Conservation (phyloP, 257 asterid genomes). For the Galeopsis tetrahit region DNA sequence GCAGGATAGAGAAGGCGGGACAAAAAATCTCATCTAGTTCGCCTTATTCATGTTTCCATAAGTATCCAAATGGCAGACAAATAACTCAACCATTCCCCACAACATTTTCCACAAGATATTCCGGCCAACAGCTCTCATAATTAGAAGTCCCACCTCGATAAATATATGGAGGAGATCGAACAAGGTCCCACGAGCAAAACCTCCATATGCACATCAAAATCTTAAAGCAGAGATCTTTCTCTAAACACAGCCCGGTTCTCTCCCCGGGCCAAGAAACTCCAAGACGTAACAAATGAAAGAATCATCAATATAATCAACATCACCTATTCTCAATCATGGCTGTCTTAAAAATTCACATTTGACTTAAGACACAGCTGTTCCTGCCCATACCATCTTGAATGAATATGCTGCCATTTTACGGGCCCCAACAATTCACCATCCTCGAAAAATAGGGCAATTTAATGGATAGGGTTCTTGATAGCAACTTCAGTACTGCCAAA, state of each 20-base stretch:
- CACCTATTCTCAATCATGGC: slow-evolving; percentile 26
- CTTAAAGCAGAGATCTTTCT: slow-evolving; percentile 34
- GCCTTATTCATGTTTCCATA: slow-evolving; percentile 6
- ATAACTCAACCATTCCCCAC: slow-evolving; percentile 46
- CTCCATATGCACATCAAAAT: slow-evolving; percentile 42
- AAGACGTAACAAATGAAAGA: slow-evolving; percentile 30
- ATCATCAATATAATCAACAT: slow-evolving; percentile 33
- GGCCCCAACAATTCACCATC: slow-evolving; percentile 25
- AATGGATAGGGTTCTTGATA: slow-evolving; percentile 41
- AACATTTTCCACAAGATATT: slow-evolving; percentile 30
- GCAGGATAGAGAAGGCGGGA: not conserved
- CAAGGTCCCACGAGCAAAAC: slow-evolving; percentile 45
- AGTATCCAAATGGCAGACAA: slow-evolving; percentile 59
- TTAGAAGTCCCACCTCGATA: slow-evolving; percentile 34
- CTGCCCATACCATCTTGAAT: slow-evolving; percentile 26
- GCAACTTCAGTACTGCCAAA: slow-evolving; percentile 38
- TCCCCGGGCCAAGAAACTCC: slow-evolving; percentile 25
- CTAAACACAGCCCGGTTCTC: slow-evolving; percentile 17
- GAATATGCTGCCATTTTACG: slow-evolving; percentile 26
- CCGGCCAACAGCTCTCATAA: slow-evolving; percentile 43
- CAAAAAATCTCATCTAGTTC: not conserved
- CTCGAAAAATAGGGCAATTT: slow-evolving; percentile 24
- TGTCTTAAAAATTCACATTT: slow-evolving; percentile 18
- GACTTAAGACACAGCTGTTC: slow-evolving; percentile 38
- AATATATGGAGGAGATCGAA: slow-evolving; percentile 37